Percentiles rank a stretch among this genome's conserved stretches.
These are phyloP conservation scores for Quillaja saponaria DNA, from an alignment of 306 rosid genomes.

Conservation along the genomic window DNA sequence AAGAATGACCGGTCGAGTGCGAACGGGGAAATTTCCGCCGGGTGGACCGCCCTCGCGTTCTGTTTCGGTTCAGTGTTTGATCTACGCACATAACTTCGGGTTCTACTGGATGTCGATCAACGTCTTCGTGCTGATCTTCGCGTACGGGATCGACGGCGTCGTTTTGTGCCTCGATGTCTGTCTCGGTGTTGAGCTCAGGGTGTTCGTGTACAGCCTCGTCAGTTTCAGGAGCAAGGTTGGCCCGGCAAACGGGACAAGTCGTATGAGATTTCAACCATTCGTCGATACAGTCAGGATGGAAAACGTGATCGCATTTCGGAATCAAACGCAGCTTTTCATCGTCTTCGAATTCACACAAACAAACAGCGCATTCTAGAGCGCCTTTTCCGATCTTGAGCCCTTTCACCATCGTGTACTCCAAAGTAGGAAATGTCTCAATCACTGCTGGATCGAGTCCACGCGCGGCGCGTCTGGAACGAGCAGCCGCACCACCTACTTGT, in stretches of 20 bases:
- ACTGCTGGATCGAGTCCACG: slow-evolving; percentile 64
- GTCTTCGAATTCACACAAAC: slow-evolving; percentile 80
- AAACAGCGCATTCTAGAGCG: slow-evolving; percentile 83
- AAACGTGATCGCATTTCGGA: slow-evolving; percentile 92
- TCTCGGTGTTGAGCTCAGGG: neutral
- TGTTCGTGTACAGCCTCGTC: slow-evolving; percentile 32
- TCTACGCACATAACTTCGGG: slow-evolving; percentile 13
- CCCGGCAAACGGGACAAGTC: slow-evolving; percentile 91
- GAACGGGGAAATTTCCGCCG: slow-evolving; percentile 67
- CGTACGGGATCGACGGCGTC: slow-evolving; percentile 20
- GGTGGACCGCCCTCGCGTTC: slow-evolving; percentile 44
- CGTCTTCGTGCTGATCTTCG: neutral
- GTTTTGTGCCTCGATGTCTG: slow-evolving; percentile 51
- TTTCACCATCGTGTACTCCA: slow-evolving; percentile 63
- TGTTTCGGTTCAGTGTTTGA: slow-evolving; percentile 54
- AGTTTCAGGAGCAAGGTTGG: slow-evolving; percentile 58
- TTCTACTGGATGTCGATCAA: neutral
- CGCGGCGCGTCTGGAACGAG: slow-evolving; percentile 38
- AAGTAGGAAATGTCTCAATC: slow-evolving; percentile 65
- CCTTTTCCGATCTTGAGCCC: slow-evolving; percentile 68
- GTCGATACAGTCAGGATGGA: slow-evolving; percentile 85
- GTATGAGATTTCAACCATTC: slow-evolving; percentile 73
- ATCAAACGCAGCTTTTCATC: slow-evolving; percentile 80
- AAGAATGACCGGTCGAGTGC: slow-evolving; percentile 85
- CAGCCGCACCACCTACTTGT: neutral